Evolutionary conservation across 305 asterid species (phyloP).

Genomic region (Fraxinus nigra): DNA sequence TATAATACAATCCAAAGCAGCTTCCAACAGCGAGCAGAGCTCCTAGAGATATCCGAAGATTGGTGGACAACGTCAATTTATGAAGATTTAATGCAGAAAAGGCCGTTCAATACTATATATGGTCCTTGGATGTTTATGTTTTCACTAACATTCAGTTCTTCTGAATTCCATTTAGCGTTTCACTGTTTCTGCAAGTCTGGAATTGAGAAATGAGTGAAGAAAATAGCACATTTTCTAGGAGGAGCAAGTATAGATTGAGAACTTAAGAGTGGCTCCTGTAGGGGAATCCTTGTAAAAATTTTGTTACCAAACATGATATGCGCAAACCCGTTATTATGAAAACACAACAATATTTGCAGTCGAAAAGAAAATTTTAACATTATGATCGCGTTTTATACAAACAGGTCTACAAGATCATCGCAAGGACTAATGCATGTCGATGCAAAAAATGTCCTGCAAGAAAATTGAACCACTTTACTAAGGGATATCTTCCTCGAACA

Average conservation of each 20-base stretch:
- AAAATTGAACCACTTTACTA: neutral
- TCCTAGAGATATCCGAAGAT: slow-evolving; percentile 10
- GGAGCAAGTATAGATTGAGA: neutral
- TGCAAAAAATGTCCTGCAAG: neutral
- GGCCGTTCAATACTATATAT: neutral
- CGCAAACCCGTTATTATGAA: neutral
- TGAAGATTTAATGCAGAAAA: neutral
- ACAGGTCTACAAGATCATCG: neutral
- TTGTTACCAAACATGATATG: neutral
- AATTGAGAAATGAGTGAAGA: neutral
- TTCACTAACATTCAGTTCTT: neutral
- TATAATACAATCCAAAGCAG: slow-evolving; percentile 66
- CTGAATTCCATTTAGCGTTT: neutral
- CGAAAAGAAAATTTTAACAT: neutral
- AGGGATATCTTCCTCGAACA: neutral
- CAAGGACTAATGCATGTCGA: neutral
- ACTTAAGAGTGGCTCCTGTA: neutral
- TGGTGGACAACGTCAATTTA: neutral
- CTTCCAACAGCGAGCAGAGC: slow-evolving; percentile 32
- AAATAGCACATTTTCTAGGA: neutral
- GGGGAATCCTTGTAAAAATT: neutral
- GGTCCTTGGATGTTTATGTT: neutral
- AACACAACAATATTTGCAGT: neutral
- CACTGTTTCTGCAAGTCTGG: neutral
- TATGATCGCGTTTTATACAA: neutral